These are phyloP conservation scores for Raffaelea arxii DNA, from an alignment of 2,329 filamentous ascomycete genomes.

Conservation along the genomic window DNA sequence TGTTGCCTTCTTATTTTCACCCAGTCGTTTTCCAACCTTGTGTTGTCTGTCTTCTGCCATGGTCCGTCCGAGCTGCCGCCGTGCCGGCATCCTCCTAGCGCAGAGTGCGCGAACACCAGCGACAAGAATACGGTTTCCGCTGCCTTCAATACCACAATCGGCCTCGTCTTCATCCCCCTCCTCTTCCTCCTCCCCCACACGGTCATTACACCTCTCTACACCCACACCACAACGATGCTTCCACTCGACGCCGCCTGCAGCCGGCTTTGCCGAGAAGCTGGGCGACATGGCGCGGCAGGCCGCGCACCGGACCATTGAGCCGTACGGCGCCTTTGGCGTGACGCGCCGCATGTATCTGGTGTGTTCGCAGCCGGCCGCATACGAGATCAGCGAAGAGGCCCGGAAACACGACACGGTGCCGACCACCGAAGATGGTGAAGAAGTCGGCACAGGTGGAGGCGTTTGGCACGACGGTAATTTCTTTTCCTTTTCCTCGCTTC, in stretches of 20 bases:
- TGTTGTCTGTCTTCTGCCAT: too few species aligned
- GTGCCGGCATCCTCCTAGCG: conserved; percentile 31
- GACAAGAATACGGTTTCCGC: not conserved
- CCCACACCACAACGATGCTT: conserved; percentile 1
- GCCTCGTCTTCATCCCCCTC: too few species aligned
- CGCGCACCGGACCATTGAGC: conserved; percentile 12
- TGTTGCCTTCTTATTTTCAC: too few species aligned
- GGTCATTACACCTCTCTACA: too few species aligned
- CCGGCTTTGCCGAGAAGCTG: conserved; percentile 8
- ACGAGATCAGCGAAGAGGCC: conserved; percentile 60
- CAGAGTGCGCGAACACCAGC: conserved; percentile 14
- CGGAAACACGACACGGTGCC: conserved; percentile 58
- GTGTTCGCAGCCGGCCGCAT: conserved; percentile 64
- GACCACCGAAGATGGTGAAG: conserved; percentile 68
- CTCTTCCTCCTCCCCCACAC: too few species aligned
- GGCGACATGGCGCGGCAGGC: conserved; percentile 13
- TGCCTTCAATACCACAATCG: too few species aligned
- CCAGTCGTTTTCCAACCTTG: too few species aligned
- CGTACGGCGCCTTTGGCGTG: conserved; percentile 68
- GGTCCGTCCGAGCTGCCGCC: conserved; percentile 39
- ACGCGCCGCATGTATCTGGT: conserved; percentile 71
- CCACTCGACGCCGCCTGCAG: conserved; percentile 4
- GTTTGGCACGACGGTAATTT: conserved; percentile 71
- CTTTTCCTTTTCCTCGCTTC: not conserved
- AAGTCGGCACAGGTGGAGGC: conserved; percentile 64